Percentiles rank a stretch among this genome's conserved stretches.
These are phyloP conservation scores for Waitea zeae DNA, from an alignment of 1,284 basidiomycete species.

Conservation along the genomic window DNA sequence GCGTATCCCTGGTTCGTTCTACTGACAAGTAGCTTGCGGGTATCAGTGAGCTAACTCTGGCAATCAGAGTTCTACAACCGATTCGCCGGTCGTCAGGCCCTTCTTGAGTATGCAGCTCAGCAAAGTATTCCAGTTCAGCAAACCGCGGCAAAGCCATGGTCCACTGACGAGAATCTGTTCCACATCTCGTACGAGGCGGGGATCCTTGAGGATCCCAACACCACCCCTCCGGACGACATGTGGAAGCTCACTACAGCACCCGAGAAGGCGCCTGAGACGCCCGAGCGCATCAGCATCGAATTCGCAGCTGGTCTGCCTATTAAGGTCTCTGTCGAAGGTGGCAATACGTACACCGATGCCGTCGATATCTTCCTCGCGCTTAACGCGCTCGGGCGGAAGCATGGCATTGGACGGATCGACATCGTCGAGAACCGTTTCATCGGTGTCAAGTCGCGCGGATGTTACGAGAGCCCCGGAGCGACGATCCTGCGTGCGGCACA, in stretches of 20 bases:
- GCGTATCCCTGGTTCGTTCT: slow-evolving; percentile 58
- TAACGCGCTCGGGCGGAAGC: slow-evolving; percentile 85
- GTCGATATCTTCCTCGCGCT: slow-evolving; percentile 91
- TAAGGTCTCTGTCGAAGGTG: slow-evolving; percentile 48
- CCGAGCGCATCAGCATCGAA: slow-evolving; percentile 74
- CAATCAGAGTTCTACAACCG: slow-evolving; percentile 98
- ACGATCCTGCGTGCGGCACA: slow-evolving; percentile 94
- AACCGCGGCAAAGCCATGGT: slow-evolving; percentile 97
- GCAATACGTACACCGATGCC: slow-evolving; percentile 66
- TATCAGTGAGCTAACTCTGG: background rate
- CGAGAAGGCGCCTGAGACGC: slow-evolving; percentile 65
- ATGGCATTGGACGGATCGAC: slow-evolving; percentile 93
- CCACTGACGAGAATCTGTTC: slow-evolving; percentile 98
- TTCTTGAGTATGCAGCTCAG: slow-evolving; percentile 80
- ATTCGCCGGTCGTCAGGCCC: slow-evolving; percentile 88
- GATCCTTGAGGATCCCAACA: slow-evolving; percentile 94
- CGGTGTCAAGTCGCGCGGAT: slow-evolving; percentile 96
- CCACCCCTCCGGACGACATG: slow-evolving; percentile 95
- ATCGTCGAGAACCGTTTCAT: slow-evolving; percentile 99
- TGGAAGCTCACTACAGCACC: slow-evolving; percentile 93
- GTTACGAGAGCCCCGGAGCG: slow-evolving; percentile 95
- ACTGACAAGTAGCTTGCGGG: no score
- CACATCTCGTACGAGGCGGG: slow-evolving; percentile 99
- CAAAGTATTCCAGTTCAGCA: slow-evolving; percentile 90
- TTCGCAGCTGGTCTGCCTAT: slow-evolving; percentile 79